A percentile compares a stretch with the other conserved stretches of the same genome.
Conservation (phyloP, 75 land plant species). For the Ceratopteris richardii region DNA sequence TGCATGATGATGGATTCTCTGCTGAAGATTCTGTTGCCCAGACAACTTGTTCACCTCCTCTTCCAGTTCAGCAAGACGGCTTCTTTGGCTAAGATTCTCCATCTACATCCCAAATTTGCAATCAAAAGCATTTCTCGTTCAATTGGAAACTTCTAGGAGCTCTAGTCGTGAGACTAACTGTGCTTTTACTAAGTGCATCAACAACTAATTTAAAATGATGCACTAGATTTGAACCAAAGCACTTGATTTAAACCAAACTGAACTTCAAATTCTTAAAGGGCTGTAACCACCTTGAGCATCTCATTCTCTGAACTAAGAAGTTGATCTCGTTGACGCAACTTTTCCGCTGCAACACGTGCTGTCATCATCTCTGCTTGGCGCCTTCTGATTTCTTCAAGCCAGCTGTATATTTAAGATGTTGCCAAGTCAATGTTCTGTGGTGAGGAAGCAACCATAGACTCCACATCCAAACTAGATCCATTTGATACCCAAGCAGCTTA, state of each 20-base stretch:
- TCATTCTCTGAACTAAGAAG: slow-evolving; percentile 66
- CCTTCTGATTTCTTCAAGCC: slow-evolving; percentile 79
- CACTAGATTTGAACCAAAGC: no score
- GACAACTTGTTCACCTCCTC: slow-evolving; percentile 68
- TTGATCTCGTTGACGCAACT: slow-evolving; percentile 59
- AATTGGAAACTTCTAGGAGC: no score
- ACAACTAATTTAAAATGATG: no score
- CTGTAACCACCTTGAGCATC: slow-evolving; percentile 55
- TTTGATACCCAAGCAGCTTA: no score
- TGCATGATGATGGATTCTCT: slow-evolving; percentile 91
- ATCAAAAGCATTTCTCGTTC: no score
- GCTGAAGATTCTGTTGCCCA: slow-evolving; percentile 90
- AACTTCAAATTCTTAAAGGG: no score
- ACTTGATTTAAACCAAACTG: no score
- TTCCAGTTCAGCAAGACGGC: slow-evolving; percentile 60
- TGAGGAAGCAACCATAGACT: not conserved
- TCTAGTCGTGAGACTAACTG: no score
- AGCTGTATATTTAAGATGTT: slow-evolving; percentile 39
- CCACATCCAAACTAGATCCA: no score
- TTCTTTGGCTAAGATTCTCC: slow-evolving; percentile 58
- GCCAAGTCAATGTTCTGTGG: not conserved
- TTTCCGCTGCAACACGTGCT: slow-evolving; percentile 58
- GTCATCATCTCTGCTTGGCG: slow-evolving; percentile 74
- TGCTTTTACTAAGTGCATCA: no score
- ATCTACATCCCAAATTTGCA: no score